Evolutionary conservation across 306 rosid species (phyloP).

Genomic region (Quercus bicolor): DNA sequence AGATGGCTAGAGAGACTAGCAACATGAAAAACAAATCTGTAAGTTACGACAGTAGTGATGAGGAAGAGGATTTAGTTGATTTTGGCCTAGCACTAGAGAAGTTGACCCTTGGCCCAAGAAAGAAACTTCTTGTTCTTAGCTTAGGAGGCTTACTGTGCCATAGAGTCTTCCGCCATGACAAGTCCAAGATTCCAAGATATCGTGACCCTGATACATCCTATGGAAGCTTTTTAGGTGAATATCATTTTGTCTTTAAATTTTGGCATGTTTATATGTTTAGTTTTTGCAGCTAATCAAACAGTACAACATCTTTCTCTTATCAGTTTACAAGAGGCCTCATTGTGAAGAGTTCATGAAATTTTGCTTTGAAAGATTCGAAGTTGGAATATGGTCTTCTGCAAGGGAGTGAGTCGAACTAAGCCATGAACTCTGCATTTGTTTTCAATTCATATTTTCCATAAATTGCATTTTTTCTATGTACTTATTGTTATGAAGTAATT

Average conservation of each 20-base stretch:
- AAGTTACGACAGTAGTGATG: not conserved
- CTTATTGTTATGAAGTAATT: not conserved
- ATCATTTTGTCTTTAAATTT: too few relatives aligned
- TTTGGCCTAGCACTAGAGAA: slow-evolving; percentile 11
- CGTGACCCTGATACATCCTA: slow-evolving; percentile 16
- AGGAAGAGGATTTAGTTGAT: not conserved
- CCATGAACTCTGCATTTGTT: not conserved
- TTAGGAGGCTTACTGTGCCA: slow-evolving; percentile 34
- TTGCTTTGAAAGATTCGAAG: slow-evolving; percentile 40
- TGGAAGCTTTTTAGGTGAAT: slow-evolving; percentile 20
- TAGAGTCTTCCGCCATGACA: slow-evolving; percentile 4
- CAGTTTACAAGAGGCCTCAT: slow-evolving; percentile 35
- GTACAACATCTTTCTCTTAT: not conserved
- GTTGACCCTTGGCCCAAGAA: slow-evolving; percentile 27
- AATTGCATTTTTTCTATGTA: not conserved
- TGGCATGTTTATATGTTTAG: not conserved
- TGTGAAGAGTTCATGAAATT: slow-evolving; percentile 35
- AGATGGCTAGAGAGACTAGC: not conserved
- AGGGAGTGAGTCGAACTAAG: slow-evolving; percentile 14
- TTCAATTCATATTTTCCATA: not conserved
- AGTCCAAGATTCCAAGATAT: not conserved
- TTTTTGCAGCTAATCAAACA: not conserved
- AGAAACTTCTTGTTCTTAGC: slow-evolving; percentile 37
- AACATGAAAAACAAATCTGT: not conserved
- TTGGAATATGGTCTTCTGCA: slow-evolving; percentile 47